Evolutionary conservation across 2,329 filamentous ascomycete genomes (phyloP), one percentile per base, ranked within the genome.

Genomic region (Claviceps digitariae): DNA sequence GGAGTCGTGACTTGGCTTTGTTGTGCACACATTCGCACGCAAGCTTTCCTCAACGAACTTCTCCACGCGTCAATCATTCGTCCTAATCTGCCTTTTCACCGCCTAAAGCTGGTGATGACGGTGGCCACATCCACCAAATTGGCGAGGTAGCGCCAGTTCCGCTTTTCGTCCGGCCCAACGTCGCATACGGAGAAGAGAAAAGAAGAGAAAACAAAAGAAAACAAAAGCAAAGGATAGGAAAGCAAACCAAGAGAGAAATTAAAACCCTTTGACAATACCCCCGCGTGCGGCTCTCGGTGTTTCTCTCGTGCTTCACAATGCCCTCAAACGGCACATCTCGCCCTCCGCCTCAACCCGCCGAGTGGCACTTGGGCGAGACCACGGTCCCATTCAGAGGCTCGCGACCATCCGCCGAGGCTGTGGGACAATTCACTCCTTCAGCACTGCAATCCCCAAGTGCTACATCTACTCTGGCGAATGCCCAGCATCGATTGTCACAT

Each of bases 401-500:
- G 48, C 53, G 44, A 21, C 49, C 52, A 25, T 38, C 47, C 31
- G 21, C 50, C 23, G 44, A 49, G 31, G 36, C 53, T 36, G 38
- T 25, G 34, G 41, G 8, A 41, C 41, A 29, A 31, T 27, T 23
- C 31, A 27, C 44, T 38, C n/a, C 44, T 38, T 13, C 15, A 27
- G 43, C 13, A 29, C n/a, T n/a, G n/a, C 52, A 50, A 10, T 36
- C 53, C 20, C 48, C 45, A 17, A 38, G 48, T 31, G 20, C 34
- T 15, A 47, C 17, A n/a, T 44, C 55, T 52, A 29, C 55, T 31
- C 27, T 45, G 47, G 13, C 45, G 52, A 52, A 52, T 60, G 34
- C 44, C 29, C 53, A 55, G 67, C 67, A 62, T 54, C 63, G 61
- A 56, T 55, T 59, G 55, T 59, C 64, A 55, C 59, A 59, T 49